Base-by-base conservation (phyloP, 352 stramenopile species). In the Pythium brachiatum region DNA sequence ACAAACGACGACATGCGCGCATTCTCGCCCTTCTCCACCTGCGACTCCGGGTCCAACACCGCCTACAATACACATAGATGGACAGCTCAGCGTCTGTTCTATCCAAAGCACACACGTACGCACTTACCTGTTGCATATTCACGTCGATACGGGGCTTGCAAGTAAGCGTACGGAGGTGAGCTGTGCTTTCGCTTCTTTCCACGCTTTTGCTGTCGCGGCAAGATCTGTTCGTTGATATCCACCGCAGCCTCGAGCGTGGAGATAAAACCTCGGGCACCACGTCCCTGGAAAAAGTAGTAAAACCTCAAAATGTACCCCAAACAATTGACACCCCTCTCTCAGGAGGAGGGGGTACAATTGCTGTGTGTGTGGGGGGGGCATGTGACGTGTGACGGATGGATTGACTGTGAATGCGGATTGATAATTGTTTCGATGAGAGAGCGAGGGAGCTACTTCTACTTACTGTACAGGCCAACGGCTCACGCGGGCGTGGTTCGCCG, bases 1-100 rank as follows among this genome's bases (percentile, higher is more conserved):
- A 99, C 94, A 72, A 99, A 99, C 31, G 96, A 99, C 44, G 93
- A 96, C 76, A 99, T 89, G 64, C 98, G 95, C 59, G 98, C 97
- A 86, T 99, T 99, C 81, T 99, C 96, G 62, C 98, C 98, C 95
- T 98, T 27, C 46, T 34, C 36, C 3, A 44, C 36, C 36, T 44
- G 36, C 3, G 36, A 44, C 16, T 44, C 36, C 2, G 36, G 36
- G 38, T 56, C 2, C 6, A 31, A n/a, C 32, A 16, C 16, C 2
- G 18, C 36, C 36, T 44, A 18, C n/a, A 21, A 21, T 6, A 21
- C 3, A 44, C 36, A 44, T 21, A 6, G 1, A 44, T 44, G 15
- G 36, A 21, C 4, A 44, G 9, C 13, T 44, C 16, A 44, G 36
- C 13, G 16, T 44, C 36, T 44, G 36, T 18, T 9, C 36, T 44